These are phyloP conservation scores for Mercurialis annua DNA, from an alignment of 345 rosid genomes.

Conservation along the genomic window DNA sequence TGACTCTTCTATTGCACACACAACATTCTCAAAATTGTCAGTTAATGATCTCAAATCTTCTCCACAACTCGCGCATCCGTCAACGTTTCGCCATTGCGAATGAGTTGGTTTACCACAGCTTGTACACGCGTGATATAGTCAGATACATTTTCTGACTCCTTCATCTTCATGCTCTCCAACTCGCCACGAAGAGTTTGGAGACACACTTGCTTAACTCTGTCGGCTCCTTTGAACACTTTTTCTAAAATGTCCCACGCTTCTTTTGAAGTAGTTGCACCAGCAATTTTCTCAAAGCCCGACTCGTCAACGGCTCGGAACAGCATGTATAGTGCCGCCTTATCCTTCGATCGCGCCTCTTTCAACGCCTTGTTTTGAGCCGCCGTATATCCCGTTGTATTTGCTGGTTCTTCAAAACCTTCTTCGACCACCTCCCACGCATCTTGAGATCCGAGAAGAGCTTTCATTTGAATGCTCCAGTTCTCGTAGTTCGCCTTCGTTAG, in stretches of 20 bases:
- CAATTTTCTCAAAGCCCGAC: conserved; percentile 9
- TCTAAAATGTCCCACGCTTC: conserved; percentile 2
- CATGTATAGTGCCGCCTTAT: not conserved
- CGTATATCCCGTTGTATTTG: not conserved
- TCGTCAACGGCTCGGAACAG: conserved; percentile 7
- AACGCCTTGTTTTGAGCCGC: not conserved
- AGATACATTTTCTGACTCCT: conserved; percentile 5
- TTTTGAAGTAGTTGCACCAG: not conserved
- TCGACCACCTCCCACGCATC: not conserved
- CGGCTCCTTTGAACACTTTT: conserved; percentile 3
- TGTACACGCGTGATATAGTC: conserved; percentile 6
- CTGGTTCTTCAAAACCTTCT: not conserved
- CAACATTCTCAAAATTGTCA: conserved; percentile 18
- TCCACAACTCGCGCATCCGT: not conserved
- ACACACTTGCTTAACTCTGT: conserved; percentile 2
- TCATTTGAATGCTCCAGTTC: too few species aligned
- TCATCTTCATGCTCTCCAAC: conserved; percentile 8
- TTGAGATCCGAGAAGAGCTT: not conserved
- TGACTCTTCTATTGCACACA: conserved; percentile 10
- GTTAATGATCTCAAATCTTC: conserved; percentile 6
- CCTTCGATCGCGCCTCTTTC: not conserved
- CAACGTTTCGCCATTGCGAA: not conserved
- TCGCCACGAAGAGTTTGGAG: conserved; percentile 12
- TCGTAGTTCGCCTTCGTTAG: too few species aligned
- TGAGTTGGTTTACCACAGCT: conserved; percentile 6